Conservation (phyloP, 768 basidiomycete species). For the Collybia sp. region DNA sequence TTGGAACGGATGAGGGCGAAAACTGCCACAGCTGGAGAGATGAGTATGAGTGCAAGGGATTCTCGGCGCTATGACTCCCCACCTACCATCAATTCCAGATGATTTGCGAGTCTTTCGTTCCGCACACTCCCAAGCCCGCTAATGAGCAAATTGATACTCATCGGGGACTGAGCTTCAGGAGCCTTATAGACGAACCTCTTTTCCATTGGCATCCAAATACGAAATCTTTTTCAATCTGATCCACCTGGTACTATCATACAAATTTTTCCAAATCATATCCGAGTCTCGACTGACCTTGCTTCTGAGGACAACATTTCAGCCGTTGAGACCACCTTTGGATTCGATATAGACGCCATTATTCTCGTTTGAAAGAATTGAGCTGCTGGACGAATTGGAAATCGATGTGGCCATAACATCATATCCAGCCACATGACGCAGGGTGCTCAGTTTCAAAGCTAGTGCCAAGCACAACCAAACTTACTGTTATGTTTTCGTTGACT, state of each 20-base stretch:
- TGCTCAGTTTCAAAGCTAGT: too few relatives aligned
- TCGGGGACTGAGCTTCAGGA: background rate
- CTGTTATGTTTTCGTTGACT: too few relatives aligned
- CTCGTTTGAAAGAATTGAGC: background rate
- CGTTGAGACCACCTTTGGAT: slow-evolving; percentile 48
- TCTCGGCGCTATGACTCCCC: background rate
- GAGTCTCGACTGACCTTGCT: slow-evolving; percentile 44
- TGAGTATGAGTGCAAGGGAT: background rate
- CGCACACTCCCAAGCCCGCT: slow-evolving; percentile 90
- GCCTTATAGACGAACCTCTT: slow-evolving; percentile 44
- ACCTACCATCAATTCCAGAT: slow-evolving; percentile 75
- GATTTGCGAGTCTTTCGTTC: slow-evolving; percentile 75
- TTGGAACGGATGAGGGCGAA: slow-evolving; percentile 77
- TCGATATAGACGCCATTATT: slow-evolving; percentile 1
- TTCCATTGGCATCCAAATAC: slow-evolving; percentile 76
- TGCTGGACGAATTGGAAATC: too few relatives aligned
- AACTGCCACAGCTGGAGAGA: slow-evolving; percentile 70
- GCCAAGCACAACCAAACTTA: too few relatives aligned
- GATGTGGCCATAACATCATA: too few relatives aligned
- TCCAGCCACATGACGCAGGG: too few relatives aligned
- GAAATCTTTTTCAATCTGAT: slow-evolving; percentile 77
- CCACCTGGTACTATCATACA: slow-evolving; percentile 75
- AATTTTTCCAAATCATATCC: too few relatives aligned
- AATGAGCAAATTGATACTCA: slow-evolving; percentile 5
- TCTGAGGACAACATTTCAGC: slow-evolving; percentile 48